A percentile compares a stretch with the other conserved stretches of the same genome.
phyloP scores from a whole-genome alignment of 1,284 basidiomycete genomes.

The Moesziomyces sp. region DNA sequence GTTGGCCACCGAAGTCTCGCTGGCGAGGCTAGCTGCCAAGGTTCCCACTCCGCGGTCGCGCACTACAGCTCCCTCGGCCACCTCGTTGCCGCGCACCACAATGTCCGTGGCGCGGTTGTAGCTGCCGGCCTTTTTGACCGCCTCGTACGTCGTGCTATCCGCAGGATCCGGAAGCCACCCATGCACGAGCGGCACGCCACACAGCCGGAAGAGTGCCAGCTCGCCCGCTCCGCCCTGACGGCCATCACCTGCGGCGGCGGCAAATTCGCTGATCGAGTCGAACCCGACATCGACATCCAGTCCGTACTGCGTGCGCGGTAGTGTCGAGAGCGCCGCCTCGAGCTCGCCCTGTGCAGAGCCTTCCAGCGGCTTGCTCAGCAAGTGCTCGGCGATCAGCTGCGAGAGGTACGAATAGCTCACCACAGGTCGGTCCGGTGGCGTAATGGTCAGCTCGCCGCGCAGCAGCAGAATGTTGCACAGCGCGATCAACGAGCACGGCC shows the following conservation, averaged over 20 bases:
- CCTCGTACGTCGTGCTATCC: conserved; percentile 73
- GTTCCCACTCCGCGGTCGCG: conserved; percentile 28
- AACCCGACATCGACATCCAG: conserved; percentile 58
- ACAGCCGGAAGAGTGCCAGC: conserved; percentile 83
- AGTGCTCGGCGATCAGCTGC: conserved; percentile 82
- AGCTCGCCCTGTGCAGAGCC: conserved; percentile 71
- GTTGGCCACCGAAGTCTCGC: conserved; percentile 74
- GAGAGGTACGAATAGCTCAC: conserved; percentile 87
- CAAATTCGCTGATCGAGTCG: conserved; percentile 47
- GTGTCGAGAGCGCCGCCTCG: conserved; percentile 80
- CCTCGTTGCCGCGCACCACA: conserved; percentile 80
- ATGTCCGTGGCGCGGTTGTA: conserved; percentile 75
- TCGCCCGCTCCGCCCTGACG: conserved; percentile 72
- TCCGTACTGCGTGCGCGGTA: conserved; percentile 83
- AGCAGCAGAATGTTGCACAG: conserved; percentile 70
- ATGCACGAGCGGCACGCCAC: conserved; percentile 82
- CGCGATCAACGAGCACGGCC: conserved; percentile 88
- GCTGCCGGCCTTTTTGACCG: conserved; percentile 71
- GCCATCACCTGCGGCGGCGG: conserved; percentile 50
- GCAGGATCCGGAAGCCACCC: conserved; percentile 89
- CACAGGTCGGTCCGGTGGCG: conserved; percentile 74
- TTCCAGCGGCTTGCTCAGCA: conserved; percentile 70
- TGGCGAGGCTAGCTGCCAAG: conserved; percentile 72
- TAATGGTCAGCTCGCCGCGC: conserved; percentile 41
- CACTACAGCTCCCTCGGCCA: conserved; percentile 73